Evolutionary conservation across 768 basidiomycete species (phyloP), one percentile per base, ranked within the genome.

Genomic region (Mycena kentingensis): DNA sequence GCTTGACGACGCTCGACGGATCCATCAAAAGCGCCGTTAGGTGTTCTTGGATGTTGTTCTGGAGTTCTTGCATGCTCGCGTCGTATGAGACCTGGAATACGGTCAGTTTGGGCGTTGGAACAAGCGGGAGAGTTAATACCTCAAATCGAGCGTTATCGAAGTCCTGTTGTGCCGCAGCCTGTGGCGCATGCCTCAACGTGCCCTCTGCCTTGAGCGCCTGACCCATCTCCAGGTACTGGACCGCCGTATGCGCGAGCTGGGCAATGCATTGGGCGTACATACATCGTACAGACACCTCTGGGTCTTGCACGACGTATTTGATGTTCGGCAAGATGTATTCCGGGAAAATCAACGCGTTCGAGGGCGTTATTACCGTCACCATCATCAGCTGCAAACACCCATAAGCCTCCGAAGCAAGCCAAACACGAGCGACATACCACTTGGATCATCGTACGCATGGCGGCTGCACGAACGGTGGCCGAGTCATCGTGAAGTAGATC

Each of bases 311-410:
- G 6, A 99, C 77, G 55, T 92, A 85, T 29, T 83, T 81, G 62
- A 93, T 82, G 63, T 97, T 91, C 1, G 94, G 95, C 25, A 98
- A 83, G 60, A 98, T 89, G 67, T 98, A 99, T 68, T 98, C 95
- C 0, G 94, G 90, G 63, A 98, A 89, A 22, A 98, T 90, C 7
- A 54, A 88, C 70, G 66, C 88, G 85, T 22, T 90, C 80, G 75
- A 95, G 75, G 86, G 95, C 74, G 72, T 96, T 78, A 92, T 90
- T 7, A 85, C 85, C 2, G 82, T 83, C 26, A 90, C 87, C n/a
- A 83, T 61, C 66, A 74, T 72, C n/a, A 75, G 61, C 69, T 73
- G 57, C 6, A 54, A 52, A 39, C 21, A 37, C 35, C 46, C 32
- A 21, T 18, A 31, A 38, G 18, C 35, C 21, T 36, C 19, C 43